Evolutionary conservation across 306 rosid genomes (phyloP), one percentile per base, ranked within the genome.

Genomic region (Cotoneaster glaucophyllus): DNA sequence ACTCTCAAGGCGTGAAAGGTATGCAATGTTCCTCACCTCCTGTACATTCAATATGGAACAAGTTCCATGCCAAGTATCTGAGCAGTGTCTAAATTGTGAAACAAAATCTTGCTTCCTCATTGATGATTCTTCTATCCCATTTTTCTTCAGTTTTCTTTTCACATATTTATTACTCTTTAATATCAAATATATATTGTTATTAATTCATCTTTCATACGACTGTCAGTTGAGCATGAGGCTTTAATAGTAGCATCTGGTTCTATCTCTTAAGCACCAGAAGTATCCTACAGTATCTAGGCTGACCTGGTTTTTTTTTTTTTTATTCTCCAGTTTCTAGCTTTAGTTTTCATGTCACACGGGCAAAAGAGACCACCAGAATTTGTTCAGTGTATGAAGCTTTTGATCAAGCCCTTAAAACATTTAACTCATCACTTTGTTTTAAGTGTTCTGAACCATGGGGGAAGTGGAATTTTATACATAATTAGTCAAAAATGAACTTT

Each of bases 1-100:
- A 82, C 97, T 94, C 83, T 94, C 97, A 70, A 92, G 98, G 92
- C 97, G 98, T 81, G 98, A 94, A 88, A 94, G 98, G 97, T 94
- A 70, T 41, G 19, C 69, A 21, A 12, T 29, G 54, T 53, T 76
- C 17, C 26, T 64, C 29, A n/a, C 58, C n/a, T 63, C 22, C 67
- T 32, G 48, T 57, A 73, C 57, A 31, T 34, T 34, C 24, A 25
- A 64, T 64, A 21, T 28, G 25, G 8, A 18, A 25, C 37, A 4
- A 22, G 22, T 72, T 72, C 54, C 0, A 0, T 39, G 19, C 24
- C 44, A 64, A 64, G 71, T 14, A 1, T 48, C 19, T 17, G 21
- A 50, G 54, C 21, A 5, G 54, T 50, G 54, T 17, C 54, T 50
- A 50, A 50, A 50, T 11, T 22, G 32, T 43, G 32, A 67, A 56